Percentiles rank a stretch among this genome's conserved stretches.
Conservation (phyloP, 352 stramenopile genomes). For the Phytophthora megakarya region DNA sequence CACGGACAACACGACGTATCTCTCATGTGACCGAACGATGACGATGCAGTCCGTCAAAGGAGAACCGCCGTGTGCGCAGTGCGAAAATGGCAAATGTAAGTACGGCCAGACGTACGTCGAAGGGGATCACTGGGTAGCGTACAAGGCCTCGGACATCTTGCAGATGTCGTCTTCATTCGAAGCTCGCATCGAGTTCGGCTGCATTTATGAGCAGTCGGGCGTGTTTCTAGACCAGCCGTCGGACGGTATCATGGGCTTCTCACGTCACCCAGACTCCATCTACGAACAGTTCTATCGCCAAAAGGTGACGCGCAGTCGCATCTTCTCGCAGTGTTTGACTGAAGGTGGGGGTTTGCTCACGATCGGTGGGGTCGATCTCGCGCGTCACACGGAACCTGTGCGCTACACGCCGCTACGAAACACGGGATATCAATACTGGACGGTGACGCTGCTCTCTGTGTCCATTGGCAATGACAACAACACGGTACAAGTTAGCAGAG, state of each 20-base stretch:
- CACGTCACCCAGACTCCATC: conserved; percentile 85
- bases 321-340: conserved; percentile 95
- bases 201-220: conserved; percentile 91
- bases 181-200: conserved; percentile 91
- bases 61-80: conserved; percentile 30
- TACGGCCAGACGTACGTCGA: conserved; percentile 95
- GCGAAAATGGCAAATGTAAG: conserved; percentile 74
- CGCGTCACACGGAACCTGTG: conserved; percentile 75
- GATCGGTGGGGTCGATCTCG: conserved; percentile 88
- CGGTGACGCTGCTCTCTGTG: conserved; percentile 60
- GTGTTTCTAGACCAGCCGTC: conserved; percentile 93
- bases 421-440: conserved; percentile 84
- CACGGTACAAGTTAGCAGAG: conserved; percentile 38
- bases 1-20: conserved; percentile 51
- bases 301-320: conserved; percentile 78
- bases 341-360: conserved; percentile 90
- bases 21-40: conserved; percentile 51
- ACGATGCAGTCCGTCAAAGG: conserved; percentile 23
- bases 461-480: conserved; percentile 43
- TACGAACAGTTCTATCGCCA: conserved; percentile 91
- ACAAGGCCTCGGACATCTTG: conserved; percentile 85
- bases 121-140: conserved; percentile 92
- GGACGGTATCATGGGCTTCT: conserved; percentile 98
- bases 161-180: conserved; percentile 47
- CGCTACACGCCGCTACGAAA: conserved; percentile 85